Percentiles rank a stretch among this genome's conserved stretches.
Evolutionary conservation across 306 rosid species (phyloP).

Genomic region (Rosa chinensis): DNA sequence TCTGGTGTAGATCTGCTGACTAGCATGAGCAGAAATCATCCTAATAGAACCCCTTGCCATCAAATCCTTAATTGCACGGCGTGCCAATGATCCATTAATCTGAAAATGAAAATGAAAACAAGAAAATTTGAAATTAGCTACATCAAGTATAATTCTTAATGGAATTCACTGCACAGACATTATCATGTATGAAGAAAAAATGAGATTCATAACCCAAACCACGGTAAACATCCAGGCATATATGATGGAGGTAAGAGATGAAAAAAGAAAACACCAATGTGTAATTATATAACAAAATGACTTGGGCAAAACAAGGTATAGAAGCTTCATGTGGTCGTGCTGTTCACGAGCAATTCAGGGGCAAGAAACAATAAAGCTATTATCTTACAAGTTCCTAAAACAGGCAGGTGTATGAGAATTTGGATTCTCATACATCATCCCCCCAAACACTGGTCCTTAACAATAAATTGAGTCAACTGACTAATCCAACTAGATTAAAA

Average conservation of each 20-base stretch:
- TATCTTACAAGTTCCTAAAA: neutral
- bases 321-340: neutral
- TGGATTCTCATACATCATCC: neutral
- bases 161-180: neutral
- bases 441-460: neutral
- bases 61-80: slow-evolving; percentile 29
- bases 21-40: slow-evolving; percentile 28
- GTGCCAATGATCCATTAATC: slow-evolving; percentile 10
- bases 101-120: neutral
- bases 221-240: too few species aligned
- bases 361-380: neutral
- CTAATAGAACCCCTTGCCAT: slow-evolving; percentile 32
- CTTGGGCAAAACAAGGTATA: neutral
- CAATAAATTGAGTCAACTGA: neutral
- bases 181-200: neutral
- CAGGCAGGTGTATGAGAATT: neutral
- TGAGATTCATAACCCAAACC: neutral
- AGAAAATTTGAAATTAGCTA: neutral
- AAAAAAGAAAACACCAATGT: neutral
- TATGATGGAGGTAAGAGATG: neutral
- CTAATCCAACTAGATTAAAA: neutral
- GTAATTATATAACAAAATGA: neutral
- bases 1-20: slow-evolving; percentile 34
- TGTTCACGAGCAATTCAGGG: neutral
- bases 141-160: neutral